These are phyloP conservation scores for Orobanche coerulescens DNA, from an alignment of 257 asterid species.

Conservation along the genomic window DNA sequence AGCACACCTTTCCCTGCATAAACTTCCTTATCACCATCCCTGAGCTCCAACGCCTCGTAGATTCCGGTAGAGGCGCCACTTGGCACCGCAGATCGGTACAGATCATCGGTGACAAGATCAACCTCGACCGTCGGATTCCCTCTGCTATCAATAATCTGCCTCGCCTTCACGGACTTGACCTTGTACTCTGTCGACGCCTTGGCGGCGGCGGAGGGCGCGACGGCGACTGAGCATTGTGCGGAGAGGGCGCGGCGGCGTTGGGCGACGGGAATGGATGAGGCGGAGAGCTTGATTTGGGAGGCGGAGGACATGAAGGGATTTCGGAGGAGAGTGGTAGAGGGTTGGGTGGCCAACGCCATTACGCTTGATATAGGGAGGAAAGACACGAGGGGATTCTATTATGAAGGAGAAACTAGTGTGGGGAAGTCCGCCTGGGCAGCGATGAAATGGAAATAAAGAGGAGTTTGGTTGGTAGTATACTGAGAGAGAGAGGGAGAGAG, in stretches of 20 bases:
- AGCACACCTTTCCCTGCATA: slow-evolving; percentile 96
- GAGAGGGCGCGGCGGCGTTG: slow-evolving; percentile 33
- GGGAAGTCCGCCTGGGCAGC: too few species aligned
- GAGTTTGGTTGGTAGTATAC: too few species aligned
- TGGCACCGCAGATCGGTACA: slow-evolving; percentile 92
- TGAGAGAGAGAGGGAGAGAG: too few species aligned
- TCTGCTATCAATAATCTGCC: slow-evolving; percentile 97
- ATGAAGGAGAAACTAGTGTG: too few species aligned
- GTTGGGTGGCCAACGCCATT: too few species aligned
- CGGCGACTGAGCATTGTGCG: slow-evolving; percentile 59
- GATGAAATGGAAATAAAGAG: too few species aligned
- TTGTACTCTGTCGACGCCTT: slow-evolving; percentile 34
- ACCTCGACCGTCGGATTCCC: slow-evolving; percentile 99
- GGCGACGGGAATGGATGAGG: too few species aligned
- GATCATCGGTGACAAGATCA: slow-evolving; percentile 74
- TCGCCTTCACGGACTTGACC: slow-evolving; percentile 67
- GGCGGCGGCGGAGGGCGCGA: slow-evolving; percentile 32
- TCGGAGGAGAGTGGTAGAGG: too few species aligned
- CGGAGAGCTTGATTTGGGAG: too few species aligned
- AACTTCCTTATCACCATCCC: slow-evolving; percentile 78
- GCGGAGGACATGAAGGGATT: too few species aligned
- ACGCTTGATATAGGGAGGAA: too few species aligned
- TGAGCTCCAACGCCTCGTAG: slow-evolving; percentile 91
- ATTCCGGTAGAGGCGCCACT: slow-evolving; percentile 99
- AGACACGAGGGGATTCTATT: too few species aligned